These are phyloP conservation scores for Lichtheimia corymbifera DNA, from an alignment of 371 early-diverging fungal genomes.

Conservation along the genomic window DNA sequence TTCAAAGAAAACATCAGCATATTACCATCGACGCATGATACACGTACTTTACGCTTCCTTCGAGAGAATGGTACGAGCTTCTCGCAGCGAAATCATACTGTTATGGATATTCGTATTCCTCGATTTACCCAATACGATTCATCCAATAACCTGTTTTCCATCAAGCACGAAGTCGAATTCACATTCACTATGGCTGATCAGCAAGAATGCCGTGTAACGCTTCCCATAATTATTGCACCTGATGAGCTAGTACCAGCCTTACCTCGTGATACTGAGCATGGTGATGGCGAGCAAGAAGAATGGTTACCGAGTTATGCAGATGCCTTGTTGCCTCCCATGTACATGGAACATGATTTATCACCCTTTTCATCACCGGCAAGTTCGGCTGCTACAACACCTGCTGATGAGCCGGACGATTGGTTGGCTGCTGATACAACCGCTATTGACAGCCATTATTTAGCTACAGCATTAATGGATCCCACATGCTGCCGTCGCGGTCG, in stretches of 20 bases:
- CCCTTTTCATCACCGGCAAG: not conserved
- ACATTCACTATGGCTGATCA: conserved; percentile 24
- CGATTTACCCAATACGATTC: conserved; percentile 31
- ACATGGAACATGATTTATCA: conserved; percentile 2
- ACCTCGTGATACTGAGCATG: not conserved
- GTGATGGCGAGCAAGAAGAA: not conserved
- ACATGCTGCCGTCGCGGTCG: no score
- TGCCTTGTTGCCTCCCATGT: conserved; percentile 11
- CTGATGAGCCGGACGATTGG: conserved; percentile 16
- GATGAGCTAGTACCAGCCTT: conserved; percentile 4
- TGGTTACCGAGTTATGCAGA: conserved; percentile 18
- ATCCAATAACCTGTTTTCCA: conserved; percentile 24
- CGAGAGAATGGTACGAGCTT: conserved; percentile 26
- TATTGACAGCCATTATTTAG: not conserved
- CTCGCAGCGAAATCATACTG: conserved; percentile 18
- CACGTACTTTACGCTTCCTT: conserved; percentile 35
- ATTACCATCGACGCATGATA: conserved; percentile 20
- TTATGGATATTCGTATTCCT: conserved; percentile 4
- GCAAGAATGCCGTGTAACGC: conserved; percentile 30
- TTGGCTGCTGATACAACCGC: not conserved
- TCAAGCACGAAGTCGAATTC: conserved; percentile 40
- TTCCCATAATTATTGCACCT: conserved; percentile 31
- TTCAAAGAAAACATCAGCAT: conserved; percentile 42
- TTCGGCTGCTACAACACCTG: conserved; percentile 4
- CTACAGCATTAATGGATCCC: no score